phyloP scores from a whole-genome alignment of 345 rosid species.

The Corchorus olitorius region DNA sequence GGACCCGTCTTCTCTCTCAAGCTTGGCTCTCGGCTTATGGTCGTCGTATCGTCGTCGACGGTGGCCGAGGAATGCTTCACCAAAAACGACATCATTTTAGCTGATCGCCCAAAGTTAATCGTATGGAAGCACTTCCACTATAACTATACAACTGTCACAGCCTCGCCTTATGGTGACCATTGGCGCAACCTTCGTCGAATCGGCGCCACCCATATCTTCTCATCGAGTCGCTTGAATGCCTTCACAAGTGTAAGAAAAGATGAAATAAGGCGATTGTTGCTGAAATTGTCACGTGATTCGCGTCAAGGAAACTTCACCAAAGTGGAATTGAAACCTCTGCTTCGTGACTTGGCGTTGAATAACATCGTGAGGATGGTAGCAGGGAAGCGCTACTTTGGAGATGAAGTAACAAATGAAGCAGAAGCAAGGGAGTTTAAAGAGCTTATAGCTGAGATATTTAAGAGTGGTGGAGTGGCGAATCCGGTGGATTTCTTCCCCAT shows the following conservation, averaged over 20 bases:
- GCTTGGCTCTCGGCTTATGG: conserved; percentile 14
- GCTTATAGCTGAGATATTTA: conserved; percentile 25
- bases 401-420: conserved; percentile 38
- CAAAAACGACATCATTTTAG: background rate
- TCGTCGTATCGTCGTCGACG: conserved; percentile 5
- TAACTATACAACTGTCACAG: conserved; percentile 33
- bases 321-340: conserved; percentile 45
- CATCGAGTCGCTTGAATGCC: conserved; percentile 46
- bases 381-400: conserved; percentile 59
- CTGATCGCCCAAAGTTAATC: background rate
- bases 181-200: conserved; percentile 72
- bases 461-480: conserved; percentile 26
- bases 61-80: conserved; percentile 12
- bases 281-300: conserved; percentile 31
- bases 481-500: conserved; percentile 46
- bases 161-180: conserved; percentile 56
- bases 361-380: conserved; percentile 47
- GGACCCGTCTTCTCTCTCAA: conserved; percentile 21
- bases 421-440: conserved; percentile 40
- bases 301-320: conserved; percentile 23
- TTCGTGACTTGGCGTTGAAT: conserved; percentile 39
- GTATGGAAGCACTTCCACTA: conserved; percentile 44
- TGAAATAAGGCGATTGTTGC: conserved; percentile 44
- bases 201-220: conserved; percentile 48
- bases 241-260: conserved; percentile 40